A percentile compares a stretch with the other conserved stretches of the same genome.
Evolutionary conservation across 169 alveolate genomes (phyloP).

Genomic region (Babesia ovis): DNA sequence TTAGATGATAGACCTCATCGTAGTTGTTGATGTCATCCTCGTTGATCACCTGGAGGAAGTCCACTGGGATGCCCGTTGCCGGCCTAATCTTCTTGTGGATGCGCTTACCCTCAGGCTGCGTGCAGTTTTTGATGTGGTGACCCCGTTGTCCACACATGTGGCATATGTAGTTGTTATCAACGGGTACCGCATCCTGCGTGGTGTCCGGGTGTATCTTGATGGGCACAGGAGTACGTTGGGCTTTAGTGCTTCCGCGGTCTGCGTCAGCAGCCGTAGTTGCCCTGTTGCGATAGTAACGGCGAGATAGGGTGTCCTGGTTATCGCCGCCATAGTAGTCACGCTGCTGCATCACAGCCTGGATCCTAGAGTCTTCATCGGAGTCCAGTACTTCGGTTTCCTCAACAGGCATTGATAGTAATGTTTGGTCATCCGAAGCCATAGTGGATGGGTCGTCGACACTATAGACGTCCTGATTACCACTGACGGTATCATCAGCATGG

Average conservation of each 20-base stretch:
- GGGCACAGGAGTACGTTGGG: not conserved
- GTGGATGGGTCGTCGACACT: too few relatives aligned
- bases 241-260: not conserved
- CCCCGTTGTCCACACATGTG: slow-evolving; percentile 88
- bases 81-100: slow-evolving; percentile 80
- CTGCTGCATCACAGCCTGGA: slow-evolving; percentile 41
- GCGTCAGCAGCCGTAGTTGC: not conserved
- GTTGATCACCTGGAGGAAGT: slow-evolving; percentile 76
- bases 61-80: slow-evolving; percentile 87
- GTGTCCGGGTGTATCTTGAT: not conserved
- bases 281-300: slow-evolving; percentile 54
- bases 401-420: too few relatives aligned
- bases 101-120: slow-evolving; percentile 73
- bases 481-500: too few relatives aligned
- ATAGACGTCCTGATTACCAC: too few relatives aligned
- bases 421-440: too few relatives aligned
- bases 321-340: slow-evolving; percentile 57
- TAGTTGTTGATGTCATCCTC: slow-evolving; percentile 78
- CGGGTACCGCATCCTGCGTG: slow-evolving; percentile 19
- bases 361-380: slow-evolving; percentile 55
- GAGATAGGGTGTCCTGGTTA: slow-evolving; percentile 17
- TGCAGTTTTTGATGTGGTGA: slow-evolving; percentile 81
- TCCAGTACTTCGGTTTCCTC: too few relatives aligned
- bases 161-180: slow-evolving; percentile 75
- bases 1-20: slow-evolving; percentile 77